Conservation (phyloP, 2,329 filamentous ascomycete genomes). For the Talaromyces sp. region DNA sequence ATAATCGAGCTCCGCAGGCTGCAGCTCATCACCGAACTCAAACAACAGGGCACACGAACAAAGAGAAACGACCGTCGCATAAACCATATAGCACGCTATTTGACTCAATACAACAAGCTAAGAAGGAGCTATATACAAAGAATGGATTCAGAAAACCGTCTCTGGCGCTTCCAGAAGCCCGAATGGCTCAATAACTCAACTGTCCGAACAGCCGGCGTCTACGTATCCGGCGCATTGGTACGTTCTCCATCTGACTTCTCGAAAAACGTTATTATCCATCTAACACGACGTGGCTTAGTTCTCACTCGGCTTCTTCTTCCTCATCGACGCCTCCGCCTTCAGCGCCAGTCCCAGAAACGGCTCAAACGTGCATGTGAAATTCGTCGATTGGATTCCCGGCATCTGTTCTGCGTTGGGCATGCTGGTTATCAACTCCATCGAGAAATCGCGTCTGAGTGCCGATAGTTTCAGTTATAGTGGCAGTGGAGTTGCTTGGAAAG, state of each 20-base stretch:
- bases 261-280: background rate
- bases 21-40: conserved; percentile 1
- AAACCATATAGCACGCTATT: background rate
- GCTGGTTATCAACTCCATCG: conserved; percentile 68
- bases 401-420: conserved; percentile 66
- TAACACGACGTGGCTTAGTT: no score
- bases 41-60: background rate
- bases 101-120: background rate
- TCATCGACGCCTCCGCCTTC: conserved; percentile 61
- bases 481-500: conserved; percentile 65
- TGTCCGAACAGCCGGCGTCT: conserved; percentile 61
- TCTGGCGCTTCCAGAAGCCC: conserved; percentile 64
- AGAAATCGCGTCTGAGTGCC: conserved; percentile 60
- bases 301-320: conserved; percentile 63
- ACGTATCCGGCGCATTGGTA: conserved; percentile 61
- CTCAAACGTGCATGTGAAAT: conserved; percentile 59
- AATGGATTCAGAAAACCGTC: conserved; percentile 49
- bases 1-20: conserved; percentile 4
- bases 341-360: conserved; percentile 59
- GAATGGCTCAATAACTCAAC: conserved; percentile 62
- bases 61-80: background rate
- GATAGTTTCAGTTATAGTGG: conserved; percentile 63
- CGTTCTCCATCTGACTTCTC: conserved; percentile 21
- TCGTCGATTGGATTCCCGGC: conserved; percentile 66
- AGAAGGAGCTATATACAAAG: background rate